Evolutionary conservation across 345 rosid species (phyloP).

Genomic region (Capsella bursapastoris): DNA sequence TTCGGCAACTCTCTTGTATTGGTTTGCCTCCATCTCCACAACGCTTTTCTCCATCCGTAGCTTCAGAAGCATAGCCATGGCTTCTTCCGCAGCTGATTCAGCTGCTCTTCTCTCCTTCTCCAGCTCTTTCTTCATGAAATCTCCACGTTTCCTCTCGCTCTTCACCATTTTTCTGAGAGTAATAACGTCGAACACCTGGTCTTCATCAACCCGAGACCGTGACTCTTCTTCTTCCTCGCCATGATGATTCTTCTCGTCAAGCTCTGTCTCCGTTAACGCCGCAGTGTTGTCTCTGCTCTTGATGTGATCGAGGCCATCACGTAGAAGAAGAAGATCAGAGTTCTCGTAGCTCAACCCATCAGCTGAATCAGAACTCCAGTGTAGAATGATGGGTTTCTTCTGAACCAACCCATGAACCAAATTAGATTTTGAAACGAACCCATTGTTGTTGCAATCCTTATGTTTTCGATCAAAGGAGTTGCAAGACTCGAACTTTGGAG

Average conservation of each 20-base stretch:
- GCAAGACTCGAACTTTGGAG: slow-evolving; percentile 25
- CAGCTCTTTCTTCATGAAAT: slow-evolving; percentile 53
- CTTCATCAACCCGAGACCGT: slow-evolving; percentile 52
- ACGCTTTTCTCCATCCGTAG: slow-evolving; percentile 72
- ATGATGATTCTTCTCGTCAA: background rate
- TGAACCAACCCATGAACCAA: slow-evolving; percentile 25
- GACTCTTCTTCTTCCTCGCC: slow-evolving; percentile 36
- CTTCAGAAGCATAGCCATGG: slow-evolving; percentile 85
- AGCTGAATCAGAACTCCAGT: slow-evolving; percentile 29
- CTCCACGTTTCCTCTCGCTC: slow-evolving; percentile 58
- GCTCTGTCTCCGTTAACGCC: slow-evolving; percentile 32
- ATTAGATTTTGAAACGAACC: slow-evolving; percentile 25
- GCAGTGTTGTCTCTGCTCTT: slow-evolving; percentile 25
- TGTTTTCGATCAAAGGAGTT: slow-evolving; percentile 35
- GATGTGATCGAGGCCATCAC: slow-evolving; percentile 22
- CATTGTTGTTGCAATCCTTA: slow-evolving; percentile 28
- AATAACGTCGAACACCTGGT: slow-evolving; percentile 56
- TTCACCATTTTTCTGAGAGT: slow-evolving; percentile 64
- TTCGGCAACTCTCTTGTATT: slow-evolving; percentile 57
- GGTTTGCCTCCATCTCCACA: slow-evolving; percentile 66
- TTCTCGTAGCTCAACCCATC: slow-evolving; percentile 6
- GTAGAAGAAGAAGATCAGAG: slow-evolving; percentile 31
- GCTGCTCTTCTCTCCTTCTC: slow-evolving; percentile 82
- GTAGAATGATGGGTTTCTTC: slow-evolving; percentile 32
- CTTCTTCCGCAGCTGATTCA: slow-evolving; percentile 72